Evolutionary conservation across 768 basidiomycete species (phyloP), one percentile per base, ranked within the genome.

Genomic region (Rossbeevera mucosa): DNA sequence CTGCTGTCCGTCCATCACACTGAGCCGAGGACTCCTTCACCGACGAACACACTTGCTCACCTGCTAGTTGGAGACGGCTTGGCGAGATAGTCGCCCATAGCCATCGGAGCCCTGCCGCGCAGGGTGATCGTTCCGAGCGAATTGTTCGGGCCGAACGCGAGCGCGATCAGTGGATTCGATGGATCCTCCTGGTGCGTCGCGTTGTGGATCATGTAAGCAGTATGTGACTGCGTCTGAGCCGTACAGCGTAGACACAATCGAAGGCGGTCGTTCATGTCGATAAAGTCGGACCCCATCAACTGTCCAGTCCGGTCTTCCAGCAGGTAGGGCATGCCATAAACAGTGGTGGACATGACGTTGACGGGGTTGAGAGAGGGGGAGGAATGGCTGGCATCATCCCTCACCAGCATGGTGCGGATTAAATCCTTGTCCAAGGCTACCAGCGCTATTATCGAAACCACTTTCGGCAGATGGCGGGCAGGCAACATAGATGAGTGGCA

Each of bases 211-310:
- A 77, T 79, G 63, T 79, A 86, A 20, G 74, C 74, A 0, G 72
- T 70, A 38, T 73, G 75, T 1, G 68, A 68, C 7, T 70, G 21
- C 48, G 74, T 74, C 36, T 71, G 69, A 0, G 72, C 70, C 8
- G 77, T 81, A 54, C 80, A 76, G 30, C 76, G 74, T 50, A 82
- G 70, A 47, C 62, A 65, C 55, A 84, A 69, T 26, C 70, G 71
- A 62, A 84, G 73, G 18, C 85, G 82, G 44, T 80, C 80, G 64
- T 86, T 73, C 56, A 85, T 71, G 67, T 88, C 86, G 45, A 76
- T 62, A 60, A 82, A 88, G 18, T 82, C 77, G 4, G 82, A 78
- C 30, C 77, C 80, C 12, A 71, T 69, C 31, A 82, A 66, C 30
- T 61, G 67, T 4, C 83, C 84, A 6, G 77, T 78, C 50, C 71